Evolutionary conservation across 352 stramenopile species (phyloP), one percentile per base, ranked within the genome.

Genomic region (Globisporangium spinosum): DNA sequence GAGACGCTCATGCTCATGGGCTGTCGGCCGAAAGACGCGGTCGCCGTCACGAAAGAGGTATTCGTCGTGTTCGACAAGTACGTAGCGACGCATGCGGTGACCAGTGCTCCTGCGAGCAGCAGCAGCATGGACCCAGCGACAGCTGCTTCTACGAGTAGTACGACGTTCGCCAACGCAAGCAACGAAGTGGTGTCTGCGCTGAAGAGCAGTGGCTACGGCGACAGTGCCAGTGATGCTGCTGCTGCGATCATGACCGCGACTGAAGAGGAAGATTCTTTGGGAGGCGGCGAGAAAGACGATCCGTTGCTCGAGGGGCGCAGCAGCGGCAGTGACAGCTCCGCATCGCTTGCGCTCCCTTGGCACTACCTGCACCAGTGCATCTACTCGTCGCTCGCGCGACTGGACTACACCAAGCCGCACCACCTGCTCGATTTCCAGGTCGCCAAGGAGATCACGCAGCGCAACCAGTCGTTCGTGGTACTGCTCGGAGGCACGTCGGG

Each of bases 1-100:
- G 87, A 95, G 76, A 95, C 87, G 59, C 79, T 95, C 51, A 93
- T 93, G 81, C 81, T 95, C 69, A 95, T 95, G 87, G 87, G 87
- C 49, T 94, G 85, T 62, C 77, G 87, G 38, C 78, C 81, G 3
- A 90, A 89, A 54, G 87, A 95, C 68, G 85, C 85, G 0, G 82
- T 90, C 22, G 76, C 65, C 0, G 85, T 94, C 32, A 93, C 85
- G n/a, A 67, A 73, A 23, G 77, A 91, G 43, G 82, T 90, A 25
- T 94, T 94, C 45, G 67, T 62, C 0, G 65, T 89, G 2, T 93
- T 91, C 56, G 51, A 77, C 54, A 83, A 88, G 56, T 84, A 90
- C 60, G 49, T 84, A 38, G 35, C 60, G n/a, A 77, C 71, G 29
- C 72, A 75, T 47, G 9, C 64, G 38, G 25, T 47, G 23, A 20